phyloP scores from a whole-genome alignment of 2,329 filamentous ascomycete species.

The Microdochium bolleyi region DNA sequence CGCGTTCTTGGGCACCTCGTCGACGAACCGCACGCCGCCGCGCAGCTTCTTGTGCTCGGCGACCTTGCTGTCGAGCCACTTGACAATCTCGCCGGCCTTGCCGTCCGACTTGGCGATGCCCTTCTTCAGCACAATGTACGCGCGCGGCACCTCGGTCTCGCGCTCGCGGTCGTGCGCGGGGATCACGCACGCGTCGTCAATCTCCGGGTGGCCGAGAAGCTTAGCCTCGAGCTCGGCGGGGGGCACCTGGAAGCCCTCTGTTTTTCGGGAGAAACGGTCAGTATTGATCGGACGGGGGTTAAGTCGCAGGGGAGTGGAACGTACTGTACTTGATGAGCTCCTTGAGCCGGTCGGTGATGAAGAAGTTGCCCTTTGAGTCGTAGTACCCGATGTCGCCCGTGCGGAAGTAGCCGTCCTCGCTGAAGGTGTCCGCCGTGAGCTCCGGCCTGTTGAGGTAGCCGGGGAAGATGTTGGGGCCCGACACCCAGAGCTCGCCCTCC shows the following conservation, averaged over 20 bases:
- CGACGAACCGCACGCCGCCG: conserved; percentile 36
- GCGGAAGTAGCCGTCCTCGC: conserved; percentile 76
- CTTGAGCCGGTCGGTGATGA: conserved; percentile 81
- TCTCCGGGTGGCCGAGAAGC: conserved; percentile 31
- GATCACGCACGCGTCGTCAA: conserved; percentile 53
- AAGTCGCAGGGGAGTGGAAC: no score
- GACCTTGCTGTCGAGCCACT: conserved; percentile 27
- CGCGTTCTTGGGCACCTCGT: conserved; percentile 54
- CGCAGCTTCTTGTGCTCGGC: conserved; percentile 30
- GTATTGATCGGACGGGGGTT: no score
- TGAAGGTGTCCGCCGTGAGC: conserved; percentile 63
- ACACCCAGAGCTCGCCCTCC: conserved; percentile 70
- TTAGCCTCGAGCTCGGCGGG: conserved; percentile 56
- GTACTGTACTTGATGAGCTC: conserved; percentile 54
- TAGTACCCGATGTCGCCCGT: conserved; percentile 82
- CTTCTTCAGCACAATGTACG: conserved; percentile 47
- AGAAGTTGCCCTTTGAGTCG: conserved; percentile 73
- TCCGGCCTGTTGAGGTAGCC: conserved; percentile 71
- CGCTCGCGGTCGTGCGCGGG: conserved; percentile 51
- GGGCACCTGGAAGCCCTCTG: conserved; percentile 64
- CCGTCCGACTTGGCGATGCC: conserved; percentile 25
- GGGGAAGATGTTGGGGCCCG: conserved; percentile 72
- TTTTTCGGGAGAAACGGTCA: conserved; percentile 39
- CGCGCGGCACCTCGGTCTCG: conserved; percentile 61
- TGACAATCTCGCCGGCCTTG: conserved; percentile 28